phyloP scores from a whole-genome alignment of 108 stramenopile species.

The Cylindrotheca fusiformis region DNA sequence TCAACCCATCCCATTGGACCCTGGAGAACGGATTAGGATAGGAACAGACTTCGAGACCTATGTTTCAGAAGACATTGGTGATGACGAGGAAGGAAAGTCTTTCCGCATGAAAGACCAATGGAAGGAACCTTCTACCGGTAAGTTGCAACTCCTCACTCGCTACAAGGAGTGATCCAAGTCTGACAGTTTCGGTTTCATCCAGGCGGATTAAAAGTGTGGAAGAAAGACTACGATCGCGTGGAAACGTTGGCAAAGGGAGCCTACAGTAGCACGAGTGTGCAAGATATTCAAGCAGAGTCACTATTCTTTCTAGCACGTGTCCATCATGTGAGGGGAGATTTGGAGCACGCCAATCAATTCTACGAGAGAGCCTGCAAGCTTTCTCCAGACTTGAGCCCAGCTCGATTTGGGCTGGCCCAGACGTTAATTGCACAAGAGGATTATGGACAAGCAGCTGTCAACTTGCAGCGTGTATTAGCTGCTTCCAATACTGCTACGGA shows the following conservation, averaged over 20 bases:
- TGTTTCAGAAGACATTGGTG: slow-evolving; percentile 37
- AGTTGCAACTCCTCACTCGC: no score
- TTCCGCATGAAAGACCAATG: slow-evolving; percentile 73
- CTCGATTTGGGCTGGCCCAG: slow-evolving; percentile 82
- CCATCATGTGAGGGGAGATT: slow-evolving; percentile 75
- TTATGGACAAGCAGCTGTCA: slow-evolving; percentile 57
- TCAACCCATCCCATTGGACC: slow-evolving; percentile 55
- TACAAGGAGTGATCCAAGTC: no score
- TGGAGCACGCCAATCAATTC: slow-evolving; percentile 71
- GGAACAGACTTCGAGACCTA: slow-evolving; percentile 82
- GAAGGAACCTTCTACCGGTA: slow-evolving; percentile 61
- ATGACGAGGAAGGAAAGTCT: slow-evolving; percentile 30
- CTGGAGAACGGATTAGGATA: slow-evolving; percentile 85
- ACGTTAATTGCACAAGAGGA: slow-evolving; percentile 65
- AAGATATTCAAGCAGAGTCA: slow-evolving; percentile 88
- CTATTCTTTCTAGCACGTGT: slow-evolving; percentile 87
- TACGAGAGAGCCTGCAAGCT: slow-evolving; percentile 77
- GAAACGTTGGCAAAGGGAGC: slow-evolving; percentile 85
- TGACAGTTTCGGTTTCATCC: no score
- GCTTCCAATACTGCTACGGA: slow-evolving; percentile 78
- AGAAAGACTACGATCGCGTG: slow-evolving; percentile 91
- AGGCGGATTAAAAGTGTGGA: slow-evolving; percentile 77
- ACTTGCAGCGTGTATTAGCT: slow-evolving; percentile 59
- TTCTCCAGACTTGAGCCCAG: slow-evolving; percentile 68
- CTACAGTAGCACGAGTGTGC: slow-evolving; percentile 71